Conservation (phyloP, 2,329 filamentous ascomycete genomes). For the Blastomyces emzantsi region DNA sequence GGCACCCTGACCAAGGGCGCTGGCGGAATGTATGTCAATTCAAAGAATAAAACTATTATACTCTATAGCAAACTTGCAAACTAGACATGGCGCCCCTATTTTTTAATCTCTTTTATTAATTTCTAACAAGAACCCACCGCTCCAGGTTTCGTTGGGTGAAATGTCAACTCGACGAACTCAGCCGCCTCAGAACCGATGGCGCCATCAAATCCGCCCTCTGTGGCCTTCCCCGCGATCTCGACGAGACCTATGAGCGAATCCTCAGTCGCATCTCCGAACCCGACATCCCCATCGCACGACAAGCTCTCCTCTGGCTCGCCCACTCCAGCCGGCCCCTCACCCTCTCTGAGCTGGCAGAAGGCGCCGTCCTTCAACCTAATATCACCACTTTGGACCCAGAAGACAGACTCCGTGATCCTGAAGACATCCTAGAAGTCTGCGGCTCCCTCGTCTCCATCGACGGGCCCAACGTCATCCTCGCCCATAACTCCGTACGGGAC, state of each 20-base stretch:
- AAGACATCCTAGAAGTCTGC: slow-evolving; percentile 8
- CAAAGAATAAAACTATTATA: not conserved
- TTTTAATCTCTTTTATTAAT: no score
- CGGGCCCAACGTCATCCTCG: not conserved
- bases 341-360: slow-evolving; percentile 5
- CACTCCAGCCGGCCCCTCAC: slow-evolving; percentile 6
- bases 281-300: slow-evolving; percentile 6
- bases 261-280: not conserved
- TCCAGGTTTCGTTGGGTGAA: slow-evolving; percentile 11
- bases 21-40: slow-evolving; percentile 6
- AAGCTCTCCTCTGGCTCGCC: slow-evolving; percentile 10
- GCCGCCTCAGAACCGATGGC: slow-evolving; percentile 6
- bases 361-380: not conserved
- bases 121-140: not conserved
- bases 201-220: slow-evolving; percentile 6
- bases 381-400: not conserved
- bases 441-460: slow-evolving; percentile 1
- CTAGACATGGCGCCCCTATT: not conserved
- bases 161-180: slow-evolving; percentile 10
- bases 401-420: slow-evolving; percentile 6
- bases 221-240: slow-evolving; percentile 7
- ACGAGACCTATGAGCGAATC: slow-evolving; percentile 10
- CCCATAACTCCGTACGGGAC: slow-evolving; percentile 9
- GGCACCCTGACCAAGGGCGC: slow-evolving; percentile 7
- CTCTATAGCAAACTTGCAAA: not conserved